Evolutionary conservation across 1,284 basidiomycete species (phyloP).

Genomic region (Cerioporus squamosus): DNA sequence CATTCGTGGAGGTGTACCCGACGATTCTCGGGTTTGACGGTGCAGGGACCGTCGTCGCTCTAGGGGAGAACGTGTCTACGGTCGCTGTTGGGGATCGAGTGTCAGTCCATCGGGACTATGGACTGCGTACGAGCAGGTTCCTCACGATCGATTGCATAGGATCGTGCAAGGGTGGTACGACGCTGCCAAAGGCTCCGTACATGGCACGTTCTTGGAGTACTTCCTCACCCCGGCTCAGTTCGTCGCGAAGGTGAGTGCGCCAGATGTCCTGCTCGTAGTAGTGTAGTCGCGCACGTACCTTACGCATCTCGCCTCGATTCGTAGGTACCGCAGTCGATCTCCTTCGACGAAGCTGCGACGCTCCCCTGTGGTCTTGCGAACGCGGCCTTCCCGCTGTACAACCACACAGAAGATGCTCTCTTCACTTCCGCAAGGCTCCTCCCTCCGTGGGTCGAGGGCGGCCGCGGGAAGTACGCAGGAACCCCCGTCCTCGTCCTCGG

Average conservation of each 20-base stretch:
- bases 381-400: constrained; percentile 33
- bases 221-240: constrained; percentile 29
- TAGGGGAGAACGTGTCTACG: constrained; percentile 40
- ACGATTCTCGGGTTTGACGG: constrained; percentile 51
- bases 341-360: constrained; percentile 34
- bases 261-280: background rate
- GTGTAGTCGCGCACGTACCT: background rate
- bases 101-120: constrained; percentile 12
- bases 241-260: constrained; percentile 25
- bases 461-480: constrained; percentile 24
- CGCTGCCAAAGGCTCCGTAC: constrained; percentile 29
- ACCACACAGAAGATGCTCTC: background rate
- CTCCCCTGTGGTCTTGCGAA: constrained; percentile 33
- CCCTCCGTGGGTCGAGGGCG: constrained; percentile 26
- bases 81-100: constrained; percentile 48
- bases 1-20: constrained; percentile 39
- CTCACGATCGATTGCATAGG: constrained; percentile 8
- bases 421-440: constrained; percentile 22
- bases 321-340: constrained; percentile 33
- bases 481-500: constrained; percentile 40
- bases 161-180: constrained; percentile 26
- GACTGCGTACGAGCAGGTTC: background rate
- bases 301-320: background rate
- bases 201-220: constrained; percentile 37
- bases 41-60: constrained; percentile 43